Evolutionary conservation across 257 asterid genomes (phyloP), one percentile per base, ranked within the genome.

Genomic region (Scutellaria galericulata): DNA sequence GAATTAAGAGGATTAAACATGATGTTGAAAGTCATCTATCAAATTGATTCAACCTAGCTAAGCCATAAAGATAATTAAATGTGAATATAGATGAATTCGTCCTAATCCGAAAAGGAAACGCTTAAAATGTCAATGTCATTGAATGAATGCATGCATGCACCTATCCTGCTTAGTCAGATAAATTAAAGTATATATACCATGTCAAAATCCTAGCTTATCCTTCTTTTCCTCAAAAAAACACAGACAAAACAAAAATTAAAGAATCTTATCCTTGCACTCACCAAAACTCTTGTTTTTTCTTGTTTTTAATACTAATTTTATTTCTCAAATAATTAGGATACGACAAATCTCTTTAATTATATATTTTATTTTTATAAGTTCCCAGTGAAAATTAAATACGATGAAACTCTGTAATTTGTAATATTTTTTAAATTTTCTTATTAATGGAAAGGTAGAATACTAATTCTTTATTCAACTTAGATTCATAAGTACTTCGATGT

Each of bases 91-190:
- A 18, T 64, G 60, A 57, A 72, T 74, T 74, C 70, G 78, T 35
- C 54, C 69, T 66, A 1, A 75, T 79, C 83, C 83, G 52, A 64
- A 70, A 59, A 64, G 60, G 39, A n/a, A 41, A 58, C 4, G 46
- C 20, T n/a, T 46, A 52, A 75, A 59, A 31, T 65, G 80, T 75
- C 78, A 24, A 6, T 45, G 11, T 75, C 75, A 66, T 47, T 59
- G 54, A 55, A 66, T 66, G 60, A 69, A 57, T 27, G 54, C 79
- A 71, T 79, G 80, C 72, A 75, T 52, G 78, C 68, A 71, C 75
- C 74, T 39, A 24, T 10, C 61, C 59, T 2, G 1, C 42, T 6
- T 9, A 6, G 7, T 24, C 13, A 12, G 10, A 64, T 7, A 24
- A 7, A 1, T 58, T 45, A 2, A 6, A 9, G 27, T 12, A 56